phyloP scores from a whole-genome alignment of 129 eudicot genomes.

The Tanacetum coccineum region DNA sequence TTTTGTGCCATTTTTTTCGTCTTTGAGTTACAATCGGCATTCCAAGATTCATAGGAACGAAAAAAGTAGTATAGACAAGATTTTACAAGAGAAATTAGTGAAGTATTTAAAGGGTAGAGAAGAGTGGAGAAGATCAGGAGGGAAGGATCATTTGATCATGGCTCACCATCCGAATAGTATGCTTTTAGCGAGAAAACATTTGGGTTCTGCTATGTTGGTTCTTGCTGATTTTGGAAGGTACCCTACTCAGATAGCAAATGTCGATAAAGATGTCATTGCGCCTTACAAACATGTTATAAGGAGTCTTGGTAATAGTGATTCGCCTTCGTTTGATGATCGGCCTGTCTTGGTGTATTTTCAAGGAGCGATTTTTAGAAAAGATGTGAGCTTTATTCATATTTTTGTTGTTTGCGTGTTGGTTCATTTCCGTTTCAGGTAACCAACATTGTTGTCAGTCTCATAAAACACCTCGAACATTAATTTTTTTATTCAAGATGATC shows the following conservation, averaged over 20 bases:
- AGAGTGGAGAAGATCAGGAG: conserved; percentile 61
- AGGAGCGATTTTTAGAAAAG: conserved; percentile 86
- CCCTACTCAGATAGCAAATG: conserved; percentile 51
- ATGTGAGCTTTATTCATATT: conserved; percentile 46
- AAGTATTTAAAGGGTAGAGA: conserved; percentile 45
- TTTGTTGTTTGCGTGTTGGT: neutral
- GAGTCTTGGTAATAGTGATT: conserved; percentile 36
- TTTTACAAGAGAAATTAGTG: conserved; percentile 66
- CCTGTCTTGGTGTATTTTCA: conserved; percentile 70
- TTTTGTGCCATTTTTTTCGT: conserved; percentile 83
- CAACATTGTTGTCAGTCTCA: neutral
- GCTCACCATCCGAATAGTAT: conserved; percentile 95
- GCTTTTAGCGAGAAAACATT: conserved; percentile 58
- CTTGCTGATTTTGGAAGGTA: conserved; percentile 96
- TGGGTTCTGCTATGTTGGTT: conserved; percentile 69
- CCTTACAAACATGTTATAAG: conserved; percentile 87
- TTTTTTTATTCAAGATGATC: neutral
- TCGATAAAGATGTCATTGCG: conserved; percentile 77
- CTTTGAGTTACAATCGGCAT: conserved; percentile 72
- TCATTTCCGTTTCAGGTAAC: neutral
- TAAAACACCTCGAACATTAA: neutral
- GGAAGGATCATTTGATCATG: conserved; percentile 69
- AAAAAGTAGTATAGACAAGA: conserved; percentile 40
- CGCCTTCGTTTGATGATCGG: conserved; percentile 55
- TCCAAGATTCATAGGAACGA: conserved; percentile 45